Evolutionary conservation across 352 stramenopile species (phyloP), one percentile per base, ranked within the genome.

Genomic region (Porosira glacialis): DNA sequence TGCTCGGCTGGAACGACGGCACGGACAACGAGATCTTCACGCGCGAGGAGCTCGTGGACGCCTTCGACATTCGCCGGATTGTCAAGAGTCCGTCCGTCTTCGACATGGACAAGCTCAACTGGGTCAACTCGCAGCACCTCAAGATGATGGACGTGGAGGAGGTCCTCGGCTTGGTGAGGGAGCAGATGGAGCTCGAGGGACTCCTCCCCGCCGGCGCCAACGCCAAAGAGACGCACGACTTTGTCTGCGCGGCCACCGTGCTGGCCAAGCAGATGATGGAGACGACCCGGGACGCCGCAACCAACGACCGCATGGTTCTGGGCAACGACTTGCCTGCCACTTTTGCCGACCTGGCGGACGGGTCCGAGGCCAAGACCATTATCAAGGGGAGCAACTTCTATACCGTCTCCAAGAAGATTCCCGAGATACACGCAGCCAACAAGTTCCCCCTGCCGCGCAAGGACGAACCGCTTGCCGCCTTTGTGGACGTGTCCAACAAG

Each of bases 21-120:
- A 98, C 96, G 47, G 97, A 97, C 47, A 93, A 98, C 73, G 95
- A 98, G 69, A 97, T 98, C 62, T 98, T 97, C 62, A 88, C 88
- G 3, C 85, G 96, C 61, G 86, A 96, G 26, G 94, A 98, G 59
- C 84, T 99, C 11, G 89, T 94, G 56, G 85, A 95, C 47, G 76
- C 75, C 6, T 95, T 94, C 73, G 83, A 93, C 44, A 67, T 94
- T 28, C 50, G 89, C 65, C 79, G 87, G 38, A 86, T 94, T 38
- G 81, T 93, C 1, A 93, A 93, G 59, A 92, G 80, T 67, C 81
- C 87, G 0, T 87, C 86, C 26, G 83, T 95, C 0, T 94, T 95
- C 77, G 89, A 95, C 70, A 92, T 93, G 71, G 75, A 87, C 27
- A 95, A 95, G 66, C 76, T 95, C 8, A 86, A 82, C 43, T 94